Evolutionary conservation across 176 grass and related monocot genomes (phyloP).

Genomic region (Olyra latifolia): DNA sequence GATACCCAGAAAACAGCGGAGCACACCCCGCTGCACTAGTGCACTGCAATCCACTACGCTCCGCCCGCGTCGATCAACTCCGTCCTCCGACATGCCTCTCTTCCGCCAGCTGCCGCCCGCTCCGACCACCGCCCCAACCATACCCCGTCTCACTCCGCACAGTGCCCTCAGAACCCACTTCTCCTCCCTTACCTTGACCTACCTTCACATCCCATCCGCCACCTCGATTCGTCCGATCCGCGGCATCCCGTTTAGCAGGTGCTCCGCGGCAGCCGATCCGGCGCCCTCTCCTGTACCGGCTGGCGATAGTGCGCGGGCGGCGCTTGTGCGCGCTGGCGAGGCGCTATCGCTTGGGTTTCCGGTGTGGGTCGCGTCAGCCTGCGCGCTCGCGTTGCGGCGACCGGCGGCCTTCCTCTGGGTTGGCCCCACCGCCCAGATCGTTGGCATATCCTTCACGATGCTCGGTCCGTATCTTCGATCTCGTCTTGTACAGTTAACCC

Average conservation of each 20-base stretch:
- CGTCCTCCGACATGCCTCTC: constrained; percentile 36
- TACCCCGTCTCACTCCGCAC: neutral
- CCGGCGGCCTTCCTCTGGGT: constrained; percentile 78
- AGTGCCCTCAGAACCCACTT: neutral
- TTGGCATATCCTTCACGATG: constrained; percentile 81
- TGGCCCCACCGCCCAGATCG: constrained; percentile 46
- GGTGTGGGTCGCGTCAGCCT: constrained; percentile 72
- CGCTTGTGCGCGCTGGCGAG: constrained; percentile 58
- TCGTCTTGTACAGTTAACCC: neutral
- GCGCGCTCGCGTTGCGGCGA: constrained; percentile 59
- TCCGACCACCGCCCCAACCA: neutral
- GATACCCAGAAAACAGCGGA: too few species aligned
- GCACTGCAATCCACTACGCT: too few species aligned
- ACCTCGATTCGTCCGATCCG: neutral
- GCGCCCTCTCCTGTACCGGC: neutral
- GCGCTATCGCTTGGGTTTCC: constrained; percentile 75
- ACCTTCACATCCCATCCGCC: neutral
- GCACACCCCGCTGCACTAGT: too few species aligned
- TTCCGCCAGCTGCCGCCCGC: constrained; percentile 20
- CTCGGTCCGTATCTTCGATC: constrained; percentile 42
- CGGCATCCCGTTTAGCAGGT: constrained; percentile 2
- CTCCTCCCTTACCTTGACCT: neutral
- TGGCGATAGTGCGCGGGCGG: neutral
- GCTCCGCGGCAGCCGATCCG: constrained; percentile 20
- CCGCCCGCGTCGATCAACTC: neutral